Evolutionary conservation across 441 rosid genomes (phyloP).

Genomic region (Populus hybrid): DNA sequence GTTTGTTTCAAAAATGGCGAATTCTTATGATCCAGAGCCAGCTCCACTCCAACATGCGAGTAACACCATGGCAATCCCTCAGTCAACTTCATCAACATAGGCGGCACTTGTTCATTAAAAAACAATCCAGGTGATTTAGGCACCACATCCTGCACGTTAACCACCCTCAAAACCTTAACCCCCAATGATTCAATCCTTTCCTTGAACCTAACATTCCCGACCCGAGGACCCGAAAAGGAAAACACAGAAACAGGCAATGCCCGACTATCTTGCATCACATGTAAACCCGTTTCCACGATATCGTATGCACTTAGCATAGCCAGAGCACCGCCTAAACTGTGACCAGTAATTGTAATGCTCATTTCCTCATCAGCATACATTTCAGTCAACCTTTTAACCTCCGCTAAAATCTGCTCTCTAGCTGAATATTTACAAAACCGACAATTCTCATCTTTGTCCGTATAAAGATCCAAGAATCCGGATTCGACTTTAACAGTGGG

Average conservation of each 20-base stretch:
- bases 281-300: slow-evolving; percentile 55
- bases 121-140: slow-evolving; percentile 74
- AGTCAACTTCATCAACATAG: slow-evolving; percentile 46
- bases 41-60: slow-evolving; percentile 77
- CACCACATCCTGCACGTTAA: slow-evolving; percentile 66
- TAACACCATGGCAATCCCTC: slow-evolving; percentile 80
- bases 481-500: slow-evolving; percentile 69
- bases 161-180: too few relatives aligned
- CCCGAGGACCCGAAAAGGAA: slow-evolving; percentile 79
- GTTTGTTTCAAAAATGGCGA: slow-evolving; percentile 67
- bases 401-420: slow-evolving; percentile 54
- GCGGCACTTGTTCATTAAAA: slow-evolving; percentile 48
- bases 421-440: slow-evolving; percentile 46
- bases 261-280: slow-evolving; percentile 36
- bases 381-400: slow-evolving; percentile 50
- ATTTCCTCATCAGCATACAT: slow-evolving; percentile 54
- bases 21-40: slow-evolving; percentile 54
- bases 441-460: slow-evolving; percentile 45
- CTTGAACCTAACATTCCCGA: slow-evolving; percentile 56
- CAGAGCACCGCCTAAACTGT: slow-evolving; percentile 58
- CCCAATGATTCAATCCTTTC: slow-evolving; percentile 53
- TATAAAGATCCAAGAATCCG: slow-evolving; percentile 74
- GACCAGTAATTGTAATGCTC: slow-evolving; percentile 77
- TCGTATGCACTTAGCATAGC: slow-evolving; percentile 64
- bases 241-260: slow-evolving; percentile 52